These are phyloP conservation scores for Abrus pulchellus DNA, from an alignment of 306 rosid genomes.

Conservation along the genomic window DNA sequence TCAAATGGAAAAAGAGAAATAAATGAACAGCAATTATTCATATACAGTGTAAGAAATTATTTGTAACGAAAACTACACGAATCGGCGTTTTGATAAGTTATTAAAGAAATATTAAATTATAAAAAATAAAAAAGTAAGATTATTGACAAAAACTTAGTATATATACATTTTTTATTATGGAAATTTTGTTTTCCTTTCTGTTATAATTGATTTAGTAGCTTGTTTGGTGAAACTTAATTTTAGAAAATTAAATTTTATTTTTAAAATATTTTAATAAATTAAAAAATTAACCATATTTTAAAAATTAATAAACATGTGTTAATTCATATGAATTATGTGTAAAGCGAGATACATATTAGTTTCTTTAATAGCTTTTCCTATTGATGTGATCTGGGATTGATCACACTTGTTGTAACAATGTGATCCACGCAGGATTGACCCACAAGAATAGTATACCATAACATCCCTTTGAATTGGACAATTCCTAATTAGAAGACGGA, in stretches of 20 bases:
- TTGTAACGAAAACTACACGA: no score
- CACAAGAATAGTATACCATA: not conserved
- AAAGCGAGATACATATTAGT: not conserved
- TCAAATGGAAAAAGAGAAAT: not conserved
- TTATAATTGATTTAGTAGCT: not conserved
- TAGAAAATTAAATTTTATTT: no score
- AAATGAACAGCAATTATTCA: not conserved
- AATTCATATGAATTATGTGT: slow-evolving; percentile 18
- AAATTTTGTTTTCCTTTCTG: not conserved
- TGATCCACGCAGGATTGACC: not conserved
- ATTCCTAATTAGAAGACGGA: not conserved
- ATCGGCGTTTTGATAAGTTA: no score
- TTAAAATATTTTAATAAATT: no score
- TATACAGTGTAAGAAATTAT: no score
- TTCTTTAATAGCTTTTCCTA: not conserved
- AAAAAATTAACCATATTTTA: no score
- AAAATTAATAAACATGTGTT: no score
- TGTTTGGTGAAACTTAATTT: no score
- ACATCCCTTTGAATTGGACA: slow-evolving; percentile 2
- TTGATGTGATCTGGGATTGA: slow-evolving; percentile 35
- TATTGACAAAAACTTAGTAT: no score
- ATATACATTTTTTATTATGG: no score
- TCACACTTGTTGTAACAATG: not conserved
- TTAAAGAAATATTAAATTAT: no score
- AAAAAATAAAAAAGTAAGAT: no score